These are phyloP conservation scores for Hemileia vastatrix DNA, from an alignment of 1,284 basidiomycete species.

Conservation along the genomic window DNA sequence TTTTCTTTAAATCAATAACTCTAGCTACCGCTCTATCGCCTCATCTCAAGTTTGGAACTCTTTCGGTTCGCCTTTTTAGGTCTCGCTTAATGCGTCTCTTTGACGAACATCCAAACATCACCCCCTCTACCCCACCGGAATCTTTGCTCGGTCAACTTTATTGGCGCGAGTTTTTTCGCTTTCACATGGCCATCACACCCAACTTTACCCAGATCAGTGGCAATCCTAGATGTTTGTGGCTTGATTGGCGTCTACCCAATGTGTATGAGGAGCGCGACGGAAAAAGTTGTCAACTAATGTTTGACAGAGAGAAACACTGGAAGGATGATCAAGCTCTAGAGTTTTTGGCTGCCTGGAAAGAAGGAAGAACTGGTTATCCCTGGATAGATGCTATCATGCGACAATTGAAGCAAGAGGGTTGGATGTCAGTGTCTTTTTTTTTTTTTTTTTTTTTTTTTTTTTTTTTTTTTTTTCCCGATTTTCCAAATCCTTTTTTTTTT, in stretches of 20 bases:
- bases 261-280: constrained; percentile 45
- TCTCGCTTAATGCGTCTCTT: constrained; percentile 46
- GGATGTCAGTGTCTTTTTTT: constrained; percentile 38
- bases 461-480: neutral
- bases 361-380: constrained; percentile 50
- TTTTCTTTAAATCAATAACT: neutral
- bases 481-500: neutral
- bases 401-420: constrained; percentile 48
- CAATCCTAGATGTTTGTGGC: constrained; percentile 46
- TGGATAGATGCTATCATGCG: constrained; percentile 52
- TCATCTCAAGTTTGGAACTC: constrained; percentile 51
- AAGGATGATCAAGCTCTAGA: constrained; percentile 46
- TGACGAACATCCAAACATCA: constrained; percentile 33
- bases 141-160: constrained; percentile 30
- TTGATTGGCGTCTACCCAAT: constrained; percentile 48
- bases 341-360: constrained; percentile 46
- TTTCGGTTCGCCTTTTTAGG: constrained; percentile 48
- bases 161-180: constrained; percentile 38
- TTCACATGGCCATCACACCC: constrained; percentile 46
- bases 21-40: constrained; percentile 46
- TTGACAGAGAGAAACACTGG: constrained; percentile 45
- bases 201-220: constrained; percentile 47
- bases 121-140: constrained; percentile 26
- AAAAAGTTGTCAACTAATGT: constrained; percentile 42
- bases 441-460: neutral